These are phyloP conservation scores for Pythium utonaiense DNA, from an alignment of 352 stramenopile genomes.

Conservation along the genomic window DNA sequence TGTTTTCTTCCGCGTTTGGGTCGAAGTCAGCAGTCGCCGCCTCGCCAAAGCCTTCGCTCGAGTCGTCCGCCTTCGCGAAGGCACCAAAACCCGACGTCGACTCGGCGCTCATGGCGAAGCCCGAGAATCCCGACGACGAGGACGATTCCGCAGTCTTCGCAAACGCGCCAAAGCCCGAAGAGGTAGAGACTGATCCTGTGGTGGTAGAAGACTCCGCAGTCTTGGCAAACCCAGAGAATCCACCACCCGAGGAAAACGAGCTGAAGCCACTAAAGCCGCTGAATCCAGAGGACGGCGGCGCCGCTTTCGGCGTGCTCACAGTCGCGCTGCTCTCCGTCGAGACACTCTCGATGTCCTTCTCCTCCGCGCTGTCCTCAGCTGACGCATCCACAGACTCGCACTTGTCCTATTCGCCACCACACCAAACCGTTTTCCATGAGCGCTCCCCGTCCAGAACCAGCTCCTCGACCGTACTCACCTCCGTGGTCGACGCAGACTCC, in stretches of 20 bases:
- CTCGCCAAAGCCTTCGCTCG: constrained; percentile 22
- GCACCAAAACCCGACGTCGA: constrained; percentile 16
- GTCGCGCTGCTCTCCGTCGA: constrained; percentile 8
- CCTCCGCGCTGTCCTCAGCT: constrained; percentile 15
- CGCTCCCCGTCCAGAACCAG: neutral
- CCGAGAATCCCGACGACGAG: constrained; percentile 6
- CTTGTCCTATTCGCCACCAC: constrained; percentile 14
- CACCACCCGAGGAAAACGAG: constrained; percentile 40
- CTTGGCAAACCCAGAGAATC: constrained; percentile 56
- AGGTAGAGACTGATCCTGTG: constrained; percentile 22
- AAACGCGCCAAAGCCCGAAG: constrained; percentile 27
- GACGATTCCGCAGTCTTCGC: constrained; percentile 2
- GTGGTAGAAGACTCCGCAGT: constrained; percentile 1
- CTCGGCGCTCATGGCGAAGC: constrained; percentile 20
- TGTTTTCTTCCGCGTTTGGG: constrained; percentile 27
- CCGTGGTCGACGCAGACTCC: constrained; percentile 19
- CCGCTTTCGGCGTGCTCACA: constrained; percentile 13
- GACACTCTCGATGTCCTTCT: constrained; percentile 14
- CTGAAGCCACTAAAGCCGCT: constrained; percentile 56
- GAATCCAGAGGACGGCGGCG: constrained; percentile 39
- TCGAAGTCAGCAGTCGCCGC: constrained; percentile 49
- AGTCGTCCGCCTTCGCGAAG: constrained; percentile 16
- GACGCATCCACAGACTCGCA: constrained; percentile 15
- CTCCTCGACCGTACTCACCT: constrained; percentile 23
- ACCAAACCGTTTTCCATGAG: neutral